Conservation (phyloP, 768 basidiomycete genomes). For the Suillus decipiens region DNA sequence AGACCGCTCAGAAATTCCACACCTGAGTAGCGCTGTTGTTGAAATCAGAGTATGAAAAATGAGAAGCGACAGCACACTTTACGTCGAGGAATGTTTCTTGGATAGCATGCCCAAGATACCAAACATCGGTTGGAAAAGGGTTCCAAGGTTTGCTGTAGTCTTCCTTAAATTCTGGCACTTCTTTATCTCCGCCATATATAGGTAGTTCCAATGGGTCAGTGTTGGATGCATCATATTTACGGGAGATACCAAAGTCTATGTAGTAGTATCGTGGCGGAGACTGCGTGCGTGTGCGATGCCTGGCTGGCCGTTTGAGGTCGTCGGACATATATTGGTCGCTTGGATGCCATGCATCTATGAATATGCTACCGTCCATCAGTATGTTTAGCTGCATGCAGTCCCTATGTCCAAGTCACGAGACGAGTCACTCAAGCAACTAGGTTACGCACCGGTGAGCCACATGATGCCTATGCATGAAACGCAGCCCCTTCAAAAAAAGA, state of each 20-base stretch:
- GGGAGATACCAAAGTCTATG: conserved; percentile 42
- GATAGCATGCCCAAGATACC: conserved; percentile 43
- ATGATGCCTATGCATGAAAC: conserved; percentile 39
- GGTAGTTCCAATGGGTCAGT: conserved; percentile 28
- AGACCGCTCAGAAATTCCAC: conserved; percentile 30
- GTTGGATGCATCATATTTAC: conserved; percentile 28
- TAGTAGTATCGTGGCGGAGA: conserved; percentile 34
- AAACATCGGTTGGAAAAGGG: conserved; percentile 47
- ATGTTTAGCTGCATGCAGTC: conserved; percentile 35
- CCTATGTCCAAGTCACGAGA: conserved; percentile 27
- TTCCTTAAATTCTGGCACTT: conserved; percentile 40
- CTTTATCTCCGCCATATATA: conserved; percentile 43
- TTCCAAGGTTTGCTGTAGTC: conserved; percentile 27
- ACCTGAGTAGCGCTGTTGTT: background rate
- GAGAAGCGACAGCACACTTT: background rate
- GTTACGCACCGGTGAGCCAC: conserved; percentile 38
- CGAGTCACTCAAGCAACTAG: background rate
- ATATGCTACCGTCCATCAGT: conserved; percentile 32
- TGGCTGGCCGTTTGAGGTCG: conserved; percentile 22
- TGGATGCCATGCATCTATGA: conserved; percentile 31
- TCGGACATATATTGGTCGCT: background rate
- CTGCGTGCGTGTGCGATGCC: conserved; percentile 31
- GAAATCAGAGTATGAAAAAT: background rate
- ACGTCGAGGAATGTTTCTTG: conserved; percentile 34
- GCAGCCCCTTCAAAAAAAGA: conserved; percentile 27